Conservation (phyloP, 768 basidiomycete genomes). For the Leccinum rimulosum region DNA sequence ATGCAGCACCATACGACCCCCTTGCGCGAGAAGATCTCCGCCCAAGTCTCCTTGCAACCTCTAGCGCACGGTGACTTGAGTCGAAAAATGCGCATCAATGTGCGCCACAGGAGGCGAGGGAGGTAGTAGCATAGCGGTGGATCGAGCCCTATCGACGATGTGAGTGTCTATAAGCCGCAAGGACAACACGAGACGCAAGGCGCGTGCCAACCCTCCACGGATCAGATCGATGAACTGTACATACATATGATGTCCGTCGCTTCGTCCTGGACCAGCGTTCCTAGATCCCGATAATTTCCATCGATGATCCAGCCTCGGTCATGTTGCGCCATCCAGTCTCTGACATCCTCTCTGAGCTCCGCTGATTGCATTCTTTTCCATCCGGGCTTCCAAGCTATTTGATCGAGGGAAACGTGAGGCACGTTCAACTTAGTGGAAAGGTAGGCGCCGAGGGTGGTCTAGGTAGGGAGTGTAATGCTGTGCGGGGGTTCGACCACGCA, state of each 20-base stretch:
- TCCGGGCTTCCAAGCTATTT: constrained; percentile 47
- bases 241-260: constrained; percentile 55
- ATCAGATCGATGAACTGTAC: constrained; percentile 11
- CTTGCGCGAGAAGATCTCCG: constrained; percentile 43
- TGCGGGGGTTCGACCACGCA: not conserved
- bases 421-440: constrained; percentile 45
- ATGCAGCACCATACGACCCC: constrained; percentile 53
- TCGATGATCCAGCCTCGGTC: constrained; percentile 52
- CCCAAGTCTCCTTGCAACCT: constrained; percentile 45
- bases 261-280: constrained; percentile 33
- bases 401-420: constrained; percentile 49
- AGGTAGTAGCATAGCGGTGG: constrained; percentile 61
- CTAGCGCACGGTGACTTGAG: constrained; percentile 41
- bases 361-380: constrained; percentile 37
- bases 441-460: constrained; percentile 47
- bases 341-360: constrained; percentile 24
- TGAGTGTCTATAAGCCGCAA: not conserved
- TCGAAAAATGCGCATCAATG: constrained; percentile 45
- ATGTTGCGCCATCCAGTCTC: constrained; percentile 25
- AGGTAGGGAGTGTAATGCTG: not conserved
- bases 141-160: constrained; percentile 54
- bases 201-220: not conserved
- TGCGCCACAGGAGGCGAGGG: constrained; percentile 54
- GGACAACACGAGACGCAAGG: not conserved
- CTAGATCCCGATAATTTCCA: constrained; percentile 42